These are phyloP conservation scores for Lathyrus aphaca DNA, from an alignment of 306 rosid genomes.

Conservation along the genomic window DNA sequence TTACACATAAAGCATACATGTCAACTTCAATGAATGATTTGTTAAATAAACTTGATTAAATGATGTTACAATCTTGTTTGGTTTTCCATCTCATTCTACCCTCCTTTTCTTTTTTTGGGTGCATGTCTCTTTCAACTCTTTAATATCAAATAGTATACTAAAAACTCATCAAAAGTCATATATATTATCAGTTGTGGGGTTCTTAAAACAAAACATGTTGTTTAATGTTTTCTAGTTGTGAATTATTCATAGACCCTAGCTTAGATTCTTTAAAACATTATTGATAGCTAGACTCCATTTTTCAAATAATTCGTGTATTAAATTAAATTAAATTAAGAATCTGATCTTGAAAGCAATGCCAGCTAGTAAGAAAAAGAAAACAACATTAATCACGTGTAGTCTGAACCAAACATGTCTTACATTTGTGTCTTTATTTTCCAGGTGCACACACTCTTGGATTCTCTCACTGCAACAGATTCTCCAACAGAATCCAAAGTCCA, in stretches of 20 bases:
- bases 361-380: background rate
- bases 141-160: no score
- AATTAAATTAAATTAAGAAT: constrained; percentile 12
- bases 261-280: background rate
- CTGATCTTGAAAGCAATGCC: background rate
- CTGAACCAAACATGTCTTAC: constrained; percentile 7
- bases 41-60: background rate
- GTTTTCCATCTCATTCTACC: background rate
- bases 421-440: constrained; percentile 33
- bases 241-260: background rate
- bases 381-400: background rate
- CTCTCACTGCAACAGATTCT: constrained; percentile 69
- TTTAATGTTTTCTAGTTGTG: background rate
- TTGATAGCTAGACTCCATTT: background rate
- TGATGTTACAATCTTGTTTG: constrained; percentile 17
- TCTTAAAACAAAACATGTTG: background rate
- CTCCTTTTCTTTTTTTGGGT: no score
- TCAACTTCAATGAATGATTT: background rate
- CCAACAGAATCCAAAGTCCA: constrained; percentile 44
- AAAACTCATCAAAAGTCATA: no score
- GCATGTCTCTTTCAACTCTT: background rate
- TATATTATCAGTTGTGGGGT: no score
- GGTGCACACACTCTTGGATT: constrained; percentile 85
- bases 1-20: background rate
- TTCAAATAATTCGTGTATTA: background rate